Evolutionary conservation across 2,329 filamentous ascomycete genomes (phyloP), one percentile per base, ranked within the genome.

Genomic region (Diaporthe citrichinensis): DNA sequence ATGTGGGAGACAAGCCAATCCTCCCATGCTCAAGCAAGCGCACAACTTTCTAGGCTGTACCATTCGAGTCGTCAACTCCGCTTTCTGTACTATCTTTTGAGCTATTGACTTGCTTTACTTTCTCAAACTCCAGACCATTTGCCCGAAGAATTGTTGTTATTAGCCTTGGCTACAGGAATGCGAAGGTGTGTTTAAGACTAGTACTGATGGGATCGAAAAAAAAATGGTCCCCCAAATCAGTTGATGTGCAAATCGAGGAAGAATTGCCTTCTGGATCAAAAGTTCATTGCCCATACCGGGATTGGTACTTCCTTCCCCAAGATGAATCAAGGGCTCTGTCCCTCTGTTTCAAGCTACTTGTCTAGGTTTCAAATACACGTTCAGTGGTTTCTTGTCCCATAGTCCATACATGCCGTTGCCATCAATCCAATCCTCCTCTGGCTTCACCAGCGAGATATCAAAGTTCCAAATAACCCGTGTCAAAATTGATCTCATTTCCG

Each of bases 401-500:
- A 84, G 78, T 3, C 79, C 51, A 57, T 81, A 85, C 17, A 79
- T 79, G 72, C 78, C 79, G 73, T 86, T 84, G 1, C 75, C 74
- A 3, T 80, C 74, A 0, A 83, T 77, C 84, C 85, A 86, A 25
- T 79, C 71, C 3, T 78, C 57, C 20, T 78, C 78, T 23, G 81
- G 79, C 4, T 83, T 78, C 0, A 81, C 80, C 28, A 87, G 77
- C 39, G 78, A 77, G 73, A 88, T 73, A 73, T 89, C 86, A 76
- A 88, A 89, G 71, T 86, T 85, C 79, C 83, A 88, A 0, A 89
- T 78, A 2, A 89, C 75, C 10, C 82, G 83, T 0, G 85, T 84
- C 4, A 89, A 78, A 34, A 88, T 86, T 9, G 88, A 77, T 17
- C 87, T 82, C 83, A 88, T 86, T 78, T 89, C 87, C 20, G 84